Evolutionary conservation across 2,329 filamentous ascomycete genomes (phyloP).

Genomic region (Coniochaeta sp.): DNA sequence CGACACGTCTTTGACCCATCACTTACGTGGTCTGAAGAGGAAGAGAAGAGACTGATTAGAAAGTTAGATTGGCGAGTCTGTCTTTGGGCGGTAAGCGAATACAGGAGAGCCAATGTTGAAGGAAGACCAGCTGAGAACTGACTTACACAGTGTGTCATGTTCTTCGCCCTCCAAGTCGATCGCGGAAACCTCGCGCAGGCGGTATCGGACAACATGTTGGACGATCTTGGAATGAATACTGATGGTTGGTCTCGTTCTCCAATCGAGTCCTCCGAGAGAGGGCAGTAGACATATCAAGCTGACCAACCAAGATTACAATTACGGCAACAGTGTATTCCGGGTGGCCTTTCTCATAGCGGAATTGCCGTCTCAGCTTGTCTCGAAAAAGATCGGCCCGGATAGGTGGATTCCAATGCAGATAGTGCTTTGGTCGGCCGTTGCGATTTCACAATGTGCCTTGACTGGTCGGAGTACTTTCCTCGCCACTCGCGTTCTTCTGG

Average conservation of each 20-base stretch:
- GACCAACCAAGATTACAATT: conserved; percentile 30
- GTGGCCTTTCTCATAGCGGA: conserved; percentile 46
- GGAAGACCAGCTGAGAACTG: not conserved
- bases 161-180: conserved; percentile 55
- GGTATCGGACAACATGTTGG: conserved; percentile 53
- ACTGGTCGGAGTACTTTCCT: conserved; percentile 12
- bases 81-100: conserved; percentile 28
- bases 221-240: conserved; percentile 37
- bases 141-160: conserved; percentile 43
- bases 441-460: conserved; percentile 14
- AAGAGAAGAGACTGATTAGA: conserved; percentile 45
- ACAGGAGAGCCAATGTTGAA: not conserved
- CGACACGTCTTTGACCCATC: conserved; percentile 46
- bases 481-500: conserved; percentile 14
- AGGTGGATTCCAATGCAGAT: conserved; percentile 22
- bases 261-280: not conserved
- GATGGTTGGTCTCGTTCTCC: conserved; percentile 25
- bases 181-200: conserved; percentile 52
- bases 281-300: not conserved
- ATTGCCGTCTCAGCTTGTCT: conserved; percentile 50
- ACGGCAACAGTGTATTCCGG: conserved; percentile 43
- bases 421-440: conserved; percentile 17
- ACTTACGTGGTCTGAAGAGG: conserved; percentile 42
- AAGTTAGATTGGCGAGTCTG: conserved; percentile 34
- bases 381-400: conserved; percentile 35